Conservation (phyloP, 176 grass and related monocot genomes). For the Hyparrhenia diplandra region DNA sequence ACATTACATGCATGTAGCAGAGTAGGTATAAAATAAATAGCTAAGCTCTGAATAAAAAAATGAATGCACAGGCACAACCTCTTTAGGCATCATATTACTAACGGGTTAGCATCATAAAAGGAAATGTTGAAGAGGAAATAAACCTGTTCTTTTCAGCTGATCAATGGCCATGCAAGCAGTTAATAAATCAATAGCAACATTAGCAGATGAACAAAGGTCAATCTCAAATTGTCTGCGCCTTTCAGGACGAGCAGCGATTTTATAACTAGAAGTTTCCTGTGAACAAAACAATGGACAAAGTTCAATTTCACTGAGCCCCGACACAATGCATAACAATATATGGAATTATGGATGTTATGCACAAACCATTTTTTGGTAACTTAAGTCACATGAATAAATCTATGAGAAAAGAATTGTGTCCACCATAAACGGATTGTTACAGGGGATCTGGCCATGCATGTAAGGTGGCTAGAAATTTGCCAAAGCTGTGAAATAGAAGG, state of each 20-base stretch:
- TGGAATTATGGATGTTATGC: background rate
- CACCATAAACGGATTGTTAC: background rate
- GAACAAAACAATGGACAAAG: constrained; percentile 20
- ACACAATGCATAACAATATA: background rate
- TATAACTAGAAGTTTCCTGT: constrained; percentile 89
- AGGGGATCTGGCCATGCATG: background rate
- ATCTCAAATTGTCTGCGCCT: constrained; percentile 90
- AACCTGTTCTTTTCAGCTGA: constrained; percentile 91
- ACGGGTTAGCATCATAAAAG: background rate
- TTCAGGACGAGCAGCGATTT: constrained; percentile 91
- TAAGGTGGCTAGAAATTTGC: background rate
- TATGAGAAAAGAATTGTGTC: background rate
- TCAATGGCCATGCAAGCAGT: constrained; percentile 92
- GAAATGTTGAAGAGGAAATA: constrained; percentile 24
- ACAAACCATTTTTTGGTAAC: background rate
- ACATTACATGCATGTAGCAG: background rate
- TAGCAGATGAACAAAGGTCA: constrained; percentile 74
- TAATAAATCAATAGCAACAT: constrained; percentile 73
- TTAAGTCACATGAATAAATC: background rate
- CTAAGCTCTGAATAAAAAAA: background rate
- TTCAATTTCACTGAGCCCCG: constrained; percentile 25
- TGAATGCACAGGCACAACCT: background rate
- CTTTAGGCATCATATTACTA: background rate
- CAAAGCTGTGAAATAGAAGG: background rate
- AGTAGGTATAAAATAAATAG: constrained; percentile 4